Evolutionary conservation across 1,139 yeast genomes (phyloP).

Genomic region (Saccharomyces uvarum): DNA sequence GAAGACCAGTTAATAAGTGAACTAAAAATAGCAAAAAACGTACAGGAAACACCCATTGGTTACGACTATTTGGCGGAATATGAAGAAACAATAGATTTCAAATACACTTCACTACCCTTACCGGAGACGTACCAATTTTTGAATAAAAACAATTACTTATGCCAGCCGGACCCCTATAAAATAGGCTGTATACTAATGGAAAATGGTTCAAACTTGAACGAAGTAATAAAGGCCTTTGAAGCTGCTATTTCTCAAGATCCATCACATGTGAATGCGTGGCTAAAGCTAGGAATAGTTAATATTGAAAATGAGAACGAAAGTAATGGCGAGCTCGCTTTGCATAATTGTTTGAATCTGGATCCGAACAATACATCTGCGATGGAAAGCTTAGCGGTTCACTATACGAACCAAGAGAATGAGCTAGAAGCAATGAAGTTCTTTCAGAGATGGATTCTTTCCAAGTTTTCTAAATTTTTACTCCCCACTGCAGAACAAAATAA

Average conservation of each 20-base stretch:
- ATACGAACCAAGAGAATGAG: conserved; percentile 94
- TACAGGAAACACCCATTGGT: neutral
- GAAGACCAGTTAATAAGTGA: neutral
- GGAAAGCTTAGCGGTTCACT: conserved; percentile 85
- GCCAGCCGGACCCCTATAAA: conserved; percentile 77
- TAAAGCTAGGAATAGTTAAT: conserved; percentile 84
- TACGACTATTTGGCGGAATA: neutral
- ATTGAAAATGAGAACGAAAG: conserved; percentile 94
- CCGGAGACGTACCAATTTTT: conserved; percentile 54
- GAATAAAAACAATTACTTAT: conserved; percentile 66
- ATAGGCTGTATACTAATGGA: conserved; percentile 90
- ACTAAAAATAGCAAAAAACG: neutral
- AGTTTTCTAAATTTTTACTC: conserved; percentile 38
- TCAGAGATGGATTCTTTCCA: conserved; percentile 88
- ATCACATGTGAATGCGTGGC: conserved; percentile 84
- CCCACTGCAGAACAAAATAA: conserved; percentile 41
- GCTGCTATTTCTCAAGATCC: conserved; percentile 86
- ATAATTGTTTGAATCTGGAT: conserved; percentile 74
- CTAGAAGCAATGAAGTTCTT: conserved; percentile 91
- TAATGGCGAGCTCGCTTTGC: conserved; percentile 87
- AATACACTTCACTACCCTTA: neutral
- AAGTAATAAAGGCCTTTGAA: conserved; percentile 93
- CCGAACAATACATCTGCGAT: conserved; percentile 74
- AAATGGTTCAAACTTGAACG: conserved; percentile 90
- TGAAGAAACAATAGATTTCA: neutral